These are phyloP conservation scores for Blepharisma stoltei DNA, from an alignment of 73 alveolate species.

Conservation along the genomic window DNA sequence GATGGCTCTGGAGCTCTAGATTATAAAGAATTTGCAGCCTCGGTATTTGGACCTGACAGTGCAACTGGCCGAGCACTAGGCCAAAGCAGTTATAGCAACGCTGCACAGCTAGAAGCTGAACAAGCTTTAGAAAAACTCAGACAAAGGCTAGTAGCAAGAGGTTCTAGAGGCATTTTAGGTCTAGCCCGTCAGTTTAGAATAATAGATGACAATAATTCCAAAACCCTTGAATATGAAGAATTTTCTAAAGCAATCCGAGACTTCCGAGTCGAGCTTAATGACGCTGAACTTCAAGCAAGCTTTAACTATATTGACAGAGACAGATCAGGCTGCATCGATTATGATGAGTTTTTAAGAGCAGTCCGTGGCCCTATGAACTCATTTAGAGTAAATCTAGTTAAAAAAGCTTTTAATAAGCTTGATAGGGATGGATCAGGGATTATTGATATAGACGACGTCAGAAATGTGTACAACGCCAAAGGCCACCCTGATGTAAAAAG, in stretches of 20 bases:
- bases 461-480: conserved; percentile 54
- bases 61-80: not conserved
- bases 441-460: conserved; percentile 60
- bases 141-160: conserved; percentile 44
- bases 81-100: no score
- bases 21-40: conserved; percentile 61
- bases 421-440: conserved; percentile 64
- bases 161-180: conserved; percentile 58
- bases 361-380: conserved; percentile 72
- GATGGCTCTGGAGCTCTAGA: conserved; percentile 63
- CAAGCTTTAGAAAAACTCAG: conserved; percentile 50
- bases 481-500: conserved; percentile 80
- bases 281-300: conserved; percentile 48
- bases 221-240: conserved; percentile 64
- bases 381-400: conserved; percentile 56
- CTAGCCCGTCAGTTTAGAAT: conserved; percentile 58
- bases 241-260: conserved; percentile 67
- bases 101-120: conserved; percentile 26
- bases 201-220: conserved; percentile 66
- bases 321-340: conserved; percentile 56
- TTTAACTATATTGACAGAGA: conserved; percentile 53
- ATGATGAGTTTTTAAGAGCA: conserved; percentile 63
- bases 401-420: conserved; percentile 55
- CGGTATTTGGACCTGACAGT: conserved; percentile 45
- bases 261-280: conserved; percentile 57